phyloP scores from a whole-genome alignment of 805 yeast genomes.

The Wickerhamomyces kurtzmanii region DNA sequence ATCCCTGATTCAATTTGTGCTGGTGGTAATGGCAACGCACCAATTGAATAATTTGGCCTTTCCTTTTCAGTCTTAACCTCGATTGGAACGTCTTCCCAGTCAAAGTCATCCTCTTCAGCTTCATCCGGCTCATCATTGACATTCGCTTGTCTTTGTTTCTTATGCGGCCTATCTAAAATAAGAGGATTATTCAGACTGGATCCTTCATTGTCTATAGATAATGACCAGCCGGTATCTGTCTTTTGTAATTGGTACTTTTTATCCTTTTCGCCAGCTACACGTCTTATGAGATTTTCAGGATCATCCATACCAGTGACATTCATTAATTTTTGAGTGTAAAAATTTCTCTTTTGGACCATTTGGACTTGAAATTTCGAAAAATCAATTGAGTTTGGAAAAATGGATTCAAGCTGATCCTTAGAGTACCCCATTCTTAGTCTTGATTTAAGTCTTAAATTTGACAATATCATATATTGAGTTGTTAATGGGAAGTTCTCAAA shows the following conservation, averaged over 20 bases:
- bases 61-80: slow-evolving; percentile 12
- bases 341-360: slow-evolving; percentile 87
- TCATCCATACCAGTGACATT: slow-evolving; percentile 73
- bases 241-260: slow-evolving; percentile 65
- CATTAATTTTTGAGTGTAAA: slow-evolving; percentile 80
- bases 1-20: slow-evolving; percentile 12
- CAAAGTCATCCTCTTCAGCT: slow-evolving; percentile 32
- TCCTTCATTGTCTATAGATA: slow-evolving; percentile 45
- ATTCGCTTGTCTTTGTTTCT: slow-evolving; percentile 1
- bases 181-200: slow-evolving; percentile 36
- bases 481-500: slow-evolving; percentile 71
- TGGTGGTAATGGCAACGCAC: slow-evolving; percentile 28
- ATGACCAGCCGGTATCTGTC: slow-evolving; percentile 77
- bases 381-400: slow-evolving; percentile 81
- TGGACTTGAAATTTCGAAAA: slow-evolving; percentile 89
- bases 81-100: slow-evolving; percentile 64
- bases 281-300: slow-evolving; percentile 21
- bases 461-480: slow-evolving; percentile 80
- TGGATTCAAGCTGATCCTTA: slow-evolving; percentile 72
- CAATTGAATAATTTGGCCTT: slow-evolving; percentile 28
- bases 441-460: slow-evolving; percentile 74
- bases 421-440: slow-evolving; percentile 92
- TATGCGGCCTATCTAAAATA: slow-evolving; percentile 28
- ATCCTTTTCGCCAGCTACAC: slow-evolving; percentile 81
- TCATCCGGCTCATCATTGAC: slow-evolving; percentile 13